A percentile compares a stretch with the other conserved stretches of the same genome.
These are phyloP conservation scores for Naganishia vaughanmartiniae DNA, from an alignment of 768 basidiomycete species.

Conservation along the genomic window DNA sequence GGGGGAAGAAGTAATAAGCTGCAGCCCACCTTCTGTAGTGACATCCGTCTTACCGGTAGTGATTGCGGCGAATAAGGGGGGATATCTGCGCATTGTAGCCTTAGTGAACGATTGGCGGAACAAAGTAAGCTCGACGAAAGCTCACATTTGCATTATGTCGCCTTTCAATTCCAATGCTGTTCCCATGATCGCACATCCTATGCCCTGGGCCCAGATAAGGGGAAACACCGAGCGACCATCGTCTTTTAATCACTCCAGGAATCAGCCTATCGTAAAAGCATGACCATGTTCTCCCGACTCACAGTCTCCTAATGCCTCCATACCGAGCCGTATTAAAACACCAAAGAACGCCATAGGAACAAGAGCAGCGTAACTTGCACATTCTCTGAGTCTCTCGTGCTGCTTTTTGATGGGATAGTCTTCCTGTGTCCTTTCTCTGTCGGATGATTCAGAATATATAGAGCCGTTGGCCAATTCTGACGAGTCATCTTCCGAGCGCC, in stretches of 20 bases:
- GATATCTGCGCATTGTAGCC: conserved; percentile 61
- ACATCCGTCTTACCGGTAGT: conserved; percentile 65
- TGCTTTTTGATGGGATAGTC: neutral
- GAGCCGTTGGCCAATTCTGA: neutral
- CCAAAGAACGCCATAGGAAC: conserved; percentile 80
- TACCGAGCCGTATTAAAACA: conserved; percentile 74
- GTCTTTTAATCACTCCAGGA: conserved; percentile 49
- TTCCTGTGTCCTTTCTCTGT: neutral
- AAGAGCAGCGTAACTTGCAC: conserved; percentile 44
- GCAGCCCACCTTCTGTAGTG: neutral
- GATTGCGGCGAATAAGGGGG: conserved; percentile 78
- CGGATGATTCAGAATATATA: neutral
- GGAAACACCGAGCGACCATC: conserved; percentile 74
- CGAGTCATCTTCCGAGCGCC: neutral
- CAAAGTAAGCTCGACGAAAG: neutral
- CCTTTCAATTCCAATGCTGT: conserved; percentile 67
- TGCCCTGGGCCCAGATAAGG: conserved; percentile 76
- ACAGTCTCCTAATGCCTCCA: conserved; percentile 68
- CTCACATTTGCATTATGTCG: conserved; percentile 73
- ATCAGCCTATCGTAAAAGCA: neutral
- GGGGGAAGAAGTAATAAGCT: neutral
- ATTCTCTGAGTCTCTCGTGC: conserved; percentile 14
- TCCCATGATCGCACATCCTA: conserved; percentile 92
- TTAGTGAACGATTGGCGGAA: neutral
- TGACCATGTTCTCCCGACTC: conserved; percentile 23